Base-by-base conservation (phyloP, 2,329 filamentous ascomycete species). In the Xylaria sp. region DNA sequence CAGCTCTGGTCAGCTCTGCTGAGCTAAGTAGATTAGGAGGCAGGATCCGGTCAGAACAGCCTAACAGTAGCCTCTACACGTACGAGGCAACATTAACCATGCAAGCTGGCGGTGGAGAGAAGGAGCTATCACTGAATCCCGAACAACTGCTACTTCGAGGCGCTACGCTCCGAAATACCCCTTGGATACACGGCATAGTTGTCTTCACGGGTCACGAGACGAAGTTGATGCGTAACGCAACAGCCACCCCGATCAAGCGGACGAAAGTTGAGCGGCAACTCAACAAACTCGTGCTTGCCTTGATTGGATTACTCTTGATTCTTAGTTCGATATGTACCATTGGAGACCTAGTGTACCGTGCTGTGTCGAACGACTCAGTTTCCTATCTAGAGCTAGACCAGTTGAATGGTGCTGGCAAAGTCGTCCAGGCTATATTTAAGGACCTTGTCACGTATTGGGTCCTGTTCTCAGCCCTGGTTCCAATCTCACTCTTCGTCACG, bases 381-480 rank as follows among this genome's bases (percentile, higher is more conserved):
- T 80, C 82, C 14, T 99, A 98, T 79, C 86, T 99, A 17, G 80
- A 88, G 61, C 87, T 97, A 69, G 85, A 86, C 66, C 77, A 81
- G 36, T 88, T 90, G 70, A 87, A 89, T 74, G 85, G 80, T 11
- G 84, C 84, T 3, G 78, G 78, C 34, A 75, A 79, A 27, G 82
- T 90, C n/a, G 91, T 90, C 19, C 86, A 89, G 73, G 93, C 94
- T 70, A 98, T 99, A 79, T 92, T 97, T 80, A 91, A 92, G 75
- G 96, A 99, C 81, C 92, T 99, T 78, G 92, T 98, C 77, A 99
- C 97, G 1, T 98, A 98, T 80, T 99, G 96, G 95, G 95, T 99
- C 36, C 82, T 99, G 42, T 99, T 98, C 81, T 98, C 95, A 2
- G 95, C 97, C 61, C 83, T 99, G 75, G 96, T 99, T 55, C 96